Base-by-base conservation (phyloP, 257 asterid species). In the Marsdenia floribunda region DNA sequence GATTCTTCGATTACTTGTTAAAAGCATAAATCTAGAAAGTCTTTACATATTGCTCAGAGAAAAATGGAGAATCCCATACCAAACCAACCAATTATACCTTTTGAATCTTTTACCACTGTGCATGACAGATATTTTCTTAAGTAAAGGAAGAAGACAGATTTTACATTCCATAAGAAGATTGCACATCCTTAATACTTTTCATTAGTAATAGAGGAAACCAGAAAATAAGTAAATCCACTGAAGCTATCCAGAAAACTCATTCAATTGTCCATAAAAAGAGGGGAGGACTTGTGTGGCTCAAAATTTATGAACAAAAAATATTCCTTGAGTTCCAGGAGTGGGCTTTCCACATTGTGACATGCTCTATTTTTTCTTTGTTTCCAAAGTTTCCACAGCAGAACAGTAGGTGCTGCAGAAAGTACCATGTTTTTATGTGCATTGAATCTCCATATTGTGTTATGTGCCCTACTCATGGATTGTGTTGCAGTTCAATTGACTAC, bases 1-100 rank as follows among this genome's bases (percentile, higher is more conserved):
- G 22, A 33, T 14, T 44, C 50, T 29, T 55, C 3, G 14, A 3
- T 2, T 73, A 47, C 60, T 19, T 65, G 19, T 14, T 13, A 33
- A 64, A 64, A 19, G 53, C 37, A 50, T n/a, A 13, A 75, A 53
- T 35, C 49, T 52, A 38, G 26, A 40, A 49, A 24, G 33, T 53
- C 29, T 16, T n/a, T 38, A 53, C 50, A 63, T 13, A 37, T 67
- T 58, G 21, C 42, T 73, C 59, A 65, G 72, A 73, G 60, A 35
- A 18, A 70, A 50, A 49, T 2, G 47, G 59, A 49, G 40, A 33
- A 50, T 70, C 10, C 74, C 40, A 0, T 9, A 0, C 15, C 16
- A 29, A 70, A 47, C 9, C 0, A 50, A 6, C 58, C 7, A 70
- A 15, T 3, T 3, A 8, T 10, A 16, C 10, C 2, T 29, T 50